Base-by-base conservation (phyloP, 139 green algal genomes). In the Chlamydomonas sp. region DNA sequence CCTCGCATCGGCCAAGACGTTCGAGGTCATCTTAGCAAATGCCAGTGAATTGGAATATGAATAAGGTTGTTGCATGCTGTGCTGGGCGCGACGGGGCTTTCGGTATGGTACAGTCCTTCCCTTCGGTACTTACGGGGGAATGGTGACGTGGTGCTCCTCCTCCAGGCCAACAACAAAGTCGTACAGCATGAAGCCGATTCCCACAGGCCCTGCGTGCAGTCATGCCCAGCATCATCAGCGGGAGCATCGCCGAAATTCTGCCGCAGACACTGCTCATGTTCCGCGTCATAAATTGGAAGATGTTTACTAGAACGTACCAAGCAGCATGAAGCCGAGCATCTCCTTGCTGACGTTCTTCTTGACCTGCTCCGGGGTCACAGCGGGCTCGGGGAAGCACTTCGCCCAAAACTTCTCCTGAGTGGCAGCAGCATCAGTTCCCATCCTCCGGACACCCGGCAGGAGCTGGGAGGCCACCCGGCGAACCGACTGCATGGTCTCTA, bases 301-400 rank as follows among this genome's bases (percentile, higher is more conserved):
- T 62, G 5, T 17, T 63, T 61, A 12, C 74, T 61, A 17, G 74
- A 61, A 0, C 84, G 64, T 17, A 83, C 84, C 84, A 1, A 91
- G 79, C 17, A 91, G 80, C 63, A 87, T 63, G 79, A 91, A 91
- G 72, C 88, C 88, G 9, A 91, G 72, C 58, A 89, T 77, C 78
- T 91, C 88, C 79, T 91, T 91, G 63, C 76, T 84, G 2, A 91
- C 16, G 63, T 78, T 79, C 78, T 89, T 91, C 78, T 89, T 84
- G 3, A 78, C 49, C 79, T 87, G 63, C 64, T 91, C 83, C 4
- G 88, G 18, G 14, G 31, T 78, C 60, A 77, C 49, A 76, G 71
- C n/a, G 5, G 88, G 64, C 83, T 87, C 84, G 6, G 88, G 88
- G 61, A 91, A 89, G 79, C 76, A 81, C 1, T n/a, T 63, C 4